A percentile compares a stretch with the other conserved stretches of the same genome.
phyloP scores from a whole-genome alignment of 2,329 filamentous ascomycete genomes.

The Clarireedia homoeocarpa region DNA sequence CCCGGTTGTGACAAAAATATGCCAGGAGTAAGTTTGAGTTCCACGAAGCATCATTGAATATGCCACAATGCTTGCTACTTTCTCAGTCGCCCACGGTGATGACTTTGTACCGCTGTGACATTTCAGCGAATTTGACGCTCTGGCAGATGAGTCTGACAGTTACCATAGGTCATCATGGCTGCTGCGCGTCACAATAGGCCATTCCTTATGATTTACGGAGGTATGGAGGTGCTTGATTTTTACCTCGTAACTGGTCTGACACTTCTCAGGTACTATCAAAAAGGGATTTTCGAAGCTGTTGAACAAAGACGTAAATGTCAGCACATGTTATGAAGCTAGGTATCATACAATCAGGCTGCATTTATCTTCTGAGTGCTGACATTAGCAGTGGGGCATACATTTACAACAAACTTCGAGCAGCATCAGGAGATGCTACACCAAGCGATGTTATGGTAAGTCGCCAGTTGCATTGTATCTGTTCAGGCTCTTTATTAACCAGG shows the following conservation, averaged over 20 bases:
- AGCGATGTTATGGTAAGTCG: slow-evolving; percentile 58
- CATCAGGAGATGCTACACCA: slow-evolving; percentile 53
- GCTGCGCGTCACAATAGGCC: slow-evolving; percentile 87
- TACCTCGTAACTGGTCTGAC: background rate
- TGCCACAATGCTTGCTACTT: too few relatives aligned
- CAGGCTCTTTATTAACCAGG: background rate
- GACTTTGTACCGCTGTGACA: too few relatives aligned
- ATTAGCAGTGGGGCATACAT: slow-evolving; percentile 56
- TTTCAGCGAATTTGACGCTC: too few relatives aligned
- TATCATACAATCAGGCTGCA: background rate
- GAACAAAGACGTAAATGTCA: slow-evolving; percentile 76
- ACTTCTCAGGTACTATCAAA: slow-evolving; percentile 60
- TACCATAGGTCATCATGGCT: slow-evolving; percentile 55
- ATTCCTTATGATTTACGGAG: slow-evolving; percentile 88
- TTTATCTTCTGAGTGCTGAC: background rate
- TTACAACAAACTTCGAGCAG: slow-evolving; percentile 69
- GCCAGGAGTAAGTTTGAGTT: slow-evolving; percentile 49
- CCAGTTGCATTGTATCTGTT: background rate
- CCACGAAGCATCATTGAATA: background rate
- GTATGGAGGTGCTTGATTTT: background rate
- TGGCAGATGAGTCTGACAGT: background rate
- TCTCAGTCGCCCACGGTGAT: too few relatives aligned
- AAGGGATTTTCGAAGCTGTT: slow-evolving; percentile 76
- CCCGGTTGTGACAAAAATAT: slow-evolving; percentile 98
- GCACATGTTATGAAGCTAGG: slow-evolving; percentile 37